Conservation (phyloP, 2,329 filamentous ascomycete species). For the Fusarium protoensiforme region DNA sequence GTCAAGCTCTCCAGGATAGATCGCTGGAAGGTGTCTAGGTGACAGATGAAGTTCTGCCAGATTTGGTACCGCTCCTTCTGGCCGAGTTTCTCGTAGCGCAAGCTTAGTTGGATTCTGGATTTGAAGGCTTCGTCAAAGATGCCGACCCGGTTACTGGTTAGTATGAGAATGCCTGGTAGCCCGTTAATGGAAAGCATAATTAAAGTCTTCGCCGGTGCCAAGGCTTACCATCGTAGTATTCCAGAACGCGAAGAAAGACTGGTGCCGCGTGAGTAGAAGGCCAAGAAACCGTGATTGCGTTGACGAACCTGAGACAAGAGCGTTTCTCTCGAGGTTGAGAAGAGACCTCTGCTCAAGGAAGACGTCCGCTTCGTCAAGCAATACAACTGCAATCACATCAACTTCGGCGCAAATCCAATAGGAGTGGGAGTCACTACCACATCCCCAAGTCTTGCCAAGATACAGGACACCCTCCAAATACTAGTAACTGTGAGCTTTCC, state of each 20-base stretch:
- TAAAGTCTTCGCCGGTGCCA: too few relatives aligned
- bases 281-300: too few relatives aligned
- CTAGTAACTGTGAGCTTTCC: neutral
- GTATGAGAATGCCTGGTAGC: conserved; percentile 44
- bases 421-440: neutral
- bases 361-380: conserved; percentile 3
- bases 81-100: conserved; percentile 46
- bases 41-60: conserved; percentile 44
- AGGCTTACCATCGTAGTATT: conserved; percentile 46
- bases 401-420: too few relatives aligned
- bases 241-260: conserved; percentile 50
- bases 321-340: neutral
- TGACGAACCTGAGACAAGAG: neutral
- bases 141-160: conserved; percentile 50
- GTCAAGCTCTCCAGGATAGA: neutral
- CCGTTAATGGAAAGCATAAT: too few relatives aligned
- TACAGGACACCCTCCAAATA: neutral
- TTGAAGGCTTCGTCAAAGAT: conserved; percentile 52
- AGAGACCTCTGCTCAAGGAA: conserved; percentile 14
- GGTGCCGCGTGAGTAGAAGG: too few relatives aligned
- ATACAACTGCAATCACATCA: neutral
- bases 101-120: conserved; percentile 48
- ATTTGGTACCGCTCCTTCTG: conserved; percentile 38
- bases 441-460: conserved; percentile 12
- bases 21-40: conserved; percentile 22